Evolutionary conservation across 2,329 filamentous ascomycete species (phyloP), one percentile per base, ranked within the genome.

Genomic region (Penicillium griseofulvum): DNA sequence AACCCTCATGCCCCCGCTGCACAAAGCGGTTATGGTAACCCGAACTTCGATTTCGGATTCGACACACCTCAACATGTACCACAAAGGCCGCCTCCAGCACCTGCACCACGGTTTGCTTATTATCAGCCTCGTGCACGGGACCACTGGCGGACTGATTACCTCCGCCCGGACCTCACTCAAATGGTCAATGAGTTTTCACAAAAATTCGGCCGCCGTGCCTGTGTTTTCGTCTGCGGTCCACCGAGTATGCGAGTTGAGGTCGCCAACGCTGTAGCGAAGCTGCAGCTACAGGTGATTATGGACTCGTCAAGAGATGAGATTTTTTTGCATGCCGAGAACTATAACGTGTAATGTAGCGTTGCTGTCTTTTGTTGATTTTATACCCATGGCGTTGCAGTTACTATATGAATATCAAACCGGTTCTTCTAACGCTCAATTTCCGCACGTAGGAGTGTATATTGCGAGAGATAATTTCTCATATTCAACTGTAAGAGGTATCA

Each of bases 261-360:
- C 16, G 87, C 89, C n/a, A 89, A 85, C 62, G 89, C 90, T 0
- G 90, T 96, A 24, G 93, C 93, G 3, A 78, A 83, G 55, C 76
- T 97, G 66, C 93, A 97, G 80, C 84, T 83, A 26, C 85, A 87
- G 72, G 91, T 97, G 47, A 91, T 90, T 88, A 86, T 83, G 6
- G 87, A 91, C 64, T 83, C 87, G 33, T 82, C 83, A 65, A 83
- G 88, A 44, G 92, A 97, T 69, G 93, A 97, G 81, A 89, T 97
- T 52, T 97, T 92, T 72, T 74, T 97, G 71, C 93, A 97, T 77
- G 90, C 92, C 4, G 93, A 97, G 80, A 97, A 97, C 72, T 97
- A 96, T 77, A 90, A 91, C 49, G 80, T 96, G 59, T 96, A 74
- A 81, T 49, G 24, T 54, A 49, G 39, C n/a, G 17, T 31, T 19